Base-by-base conservation (phyloP, 768 basidiomycete species). In the Dentipellis sp. region DNA sequence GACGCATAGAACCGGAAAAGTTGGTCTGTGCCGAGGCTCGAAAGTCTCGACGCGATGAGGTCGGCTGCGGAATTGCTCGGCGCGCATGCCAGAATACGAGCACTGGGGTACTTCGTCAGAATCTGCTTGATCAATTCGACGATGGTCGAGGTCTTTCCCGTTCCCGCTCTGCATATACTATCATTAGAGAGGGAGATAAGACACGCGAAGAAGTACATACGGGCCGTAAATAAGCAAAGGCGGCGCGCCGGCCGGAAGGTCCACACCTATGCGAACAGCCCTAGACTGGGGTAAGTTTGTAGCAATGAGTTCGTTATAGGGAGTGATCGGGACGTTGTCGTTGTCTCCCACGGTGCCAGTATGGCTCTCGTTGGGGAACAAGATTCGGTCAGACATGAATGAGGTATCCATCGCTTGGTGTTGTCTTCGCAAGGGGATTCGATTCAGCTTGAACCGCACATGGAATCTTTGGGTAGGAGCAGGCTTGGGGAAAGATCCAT, bases 21-120 rank as follows among this genome's bases (percentile, higher is more conserved):
- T 48, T 74, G 60, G 0, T 68, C 62, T 0, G 61, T 55, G 4
- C 71, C 69, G 10, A 79, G 70, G 3, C 19, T 47, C 22, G 4
- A 17, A 2, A 86, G 71, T 9, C 76, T 71, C 34, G 69, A 61
- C 1, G 80, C 75, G 21, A 84, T 72, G 17, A 80, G 65, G 59
- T 86, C 84, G 2, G 83, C 83, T 0, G 84, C 84, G 1, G 80
- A 81, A 67, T 86, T 86, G 67, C 77, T 84, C 0, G 84, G 84
- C 0, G 84, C 82, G 59, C 83, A 85, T 0, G 79, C 84, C 1
- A 87, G 73, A 54, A 87, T 76, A 35, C 71, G 74, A 1, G 74
- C 72, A 4, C 70, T 37, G 0, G 74, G 72, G 58, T 81, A 62
- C 10, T 57, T 57, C 14, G 59, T 62, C 4, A 84, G 68, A 3